These are phyloP conservation scores for Dictyostelium brefeldianum DNA, from an alignment of 78 protist genomes.

Conservation along the genomic window DNA sequence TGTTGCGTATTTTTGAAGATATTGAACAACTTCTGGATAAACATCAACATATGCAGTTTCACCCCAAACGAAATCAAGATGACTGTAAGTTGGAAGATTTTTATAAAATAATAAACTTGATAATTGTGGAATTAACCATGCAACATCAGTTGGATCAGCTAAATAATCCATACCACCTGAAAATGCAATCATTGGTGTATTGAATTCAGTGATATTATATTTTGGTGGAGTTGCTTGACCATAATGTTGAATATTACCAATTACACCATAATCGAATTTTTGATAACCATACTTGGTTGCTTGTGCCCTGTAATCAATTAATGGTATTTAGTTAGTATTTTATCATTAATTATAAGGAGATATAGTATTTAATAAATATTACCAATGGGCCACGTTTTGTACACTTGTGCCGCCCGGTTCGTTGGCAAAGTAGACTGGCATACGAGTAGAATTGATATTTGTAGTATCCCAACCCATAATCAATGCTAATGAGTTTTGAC, in stretches of 20 bases:
- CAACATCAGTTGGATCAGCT: slow-evolving; percentile 77
- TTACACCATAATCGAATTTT: slow-evolving; percentile 49
- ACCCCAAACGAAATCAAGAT: slow-evolving; percentile 87
- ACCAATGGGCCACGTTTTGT: slow-evolving; percentile 84
- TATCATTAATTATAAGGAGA: too few species aligned
- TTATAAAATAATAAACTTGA: background rate
- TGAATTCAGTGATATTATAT: slow-evolving; percentile 47
- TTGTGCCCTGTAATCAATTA: slow-evolving; percentile 21
- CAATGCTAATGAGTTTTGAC: slow-evolving; percentile 53
- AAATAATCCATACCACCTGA: slow-evolving; percentile 77
- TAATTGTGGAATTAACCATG: slow-evolving; percentile 55
- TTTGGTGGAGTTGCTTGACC: slow-evolving; percentile 50
- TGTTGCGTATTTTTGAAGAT: slow-evolving; percentile 4
- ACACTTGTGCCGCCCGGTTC: slow-evolving; percentile 87
- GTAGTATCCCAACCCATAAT: slow-evolving; percentile 72
- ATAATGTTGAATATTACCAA: slow-evolving; percentile 60
- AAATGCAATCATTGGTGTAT: slow-evolving; percentile 23
- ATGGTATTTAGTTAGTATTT: too few species aligned
- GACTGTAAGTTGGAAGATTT: slow-evolving; percentile 55
- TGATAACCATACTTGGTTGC: slow-evolving; percentile 62
- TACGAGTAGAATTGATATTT: slow-evolving; percentile 57
- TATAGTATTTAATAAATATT: too few species aligned
- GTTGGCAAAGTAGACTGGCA: slow-evolving; percentile 69
- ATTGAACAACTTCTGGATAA: slow-evolving; percentile 27
- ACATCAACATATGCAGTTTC: slow-evolving; percentile 55